Base-by-base conservation (phyloP, 768 basidiomycete species). In the Boletus reticuloceps region DNA sequence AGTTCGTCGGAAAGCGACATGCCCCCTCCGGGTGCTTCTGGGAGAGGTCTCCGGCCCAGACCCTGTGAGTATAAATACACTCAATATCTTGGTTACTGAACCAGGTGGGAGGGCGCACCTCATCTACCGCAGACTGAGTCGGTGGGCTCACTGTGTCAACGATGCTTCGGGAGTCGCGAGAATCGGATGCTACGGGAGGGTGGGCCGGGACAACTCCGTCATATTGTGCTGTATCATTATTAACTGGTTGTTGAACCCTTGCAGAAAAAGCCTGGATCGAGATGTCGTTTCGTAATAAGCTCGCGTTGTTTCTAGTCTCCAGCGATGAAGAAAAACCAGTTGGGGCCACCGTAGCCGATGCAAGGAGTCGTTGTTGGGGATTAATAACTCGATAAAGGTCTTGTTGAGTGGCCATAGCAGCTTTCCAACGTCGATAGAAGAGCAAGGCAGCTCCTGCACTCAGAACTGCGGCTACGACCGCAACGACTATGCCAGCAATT, bases 401-500 rank as follows among this genome's bases (percentile, higher is more conserved):
- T 4, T 49, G 44, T n/a, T 62, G 62, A 20, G 51, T 39, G 20
- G 57, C 51, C 29, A 63, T n/a, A 1, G 58, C 58, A 17, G 60
- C 58, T 58, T 57, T 72, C 69, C 69, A 72, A 9, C 65, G 64
- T 32, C 61, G 56, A 32, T 67, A 72, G 37, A 68, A 71, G 50
- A 69, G 53, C 40, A 66, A 9, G 5, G 68, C 63, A 14, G 41
- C 55, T 8, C 46, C 59, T 2, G 49, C 49, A 29, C 57, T 40
- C 11, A 60, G 20, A 19, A 62, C 8, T 22, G 66, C 68, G 6
- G 41, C 46, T 16, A 31, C 60, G 4, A 20, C 43, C 40, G 58
- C 61, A 5, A 69, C 17, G 19, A 27, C 59, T 43, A 69, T 60
- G 1, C 68, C 69, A 22, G 50, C 58, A 55, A 65, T 64, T 5